Percentiles rank a stretch among this genome's conserved stretches.
phyloP scores from a whole-genome alignment of 768 basidiomycete genomes.

The Hygrocybe coccinea region DNA sequence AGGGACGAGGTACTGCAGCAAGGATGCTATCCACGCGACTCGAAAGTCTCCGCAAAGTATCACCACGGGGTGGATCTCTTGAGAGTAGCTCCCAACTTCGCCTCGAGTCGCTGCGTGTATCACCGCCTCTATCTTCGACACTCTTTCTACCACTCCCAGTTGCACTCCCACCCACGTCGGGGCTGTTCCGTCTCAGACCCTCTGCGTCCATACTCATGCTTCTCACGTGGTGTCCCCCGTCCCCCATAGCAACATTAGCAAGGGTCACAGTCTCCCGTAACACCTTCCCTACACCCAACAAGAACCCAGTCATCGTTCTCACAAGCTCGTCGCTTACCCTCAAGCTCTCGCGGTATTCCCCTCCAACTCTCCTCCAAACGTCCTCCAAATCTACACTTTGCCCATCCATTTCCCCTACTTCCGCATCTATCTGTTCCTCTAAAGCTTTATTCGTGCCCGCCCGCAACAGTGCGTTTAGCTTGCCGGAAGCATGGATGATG shows the following conservation, averaged over 20 bases:
- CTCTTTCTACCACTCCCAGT: constrained; percentile 37
- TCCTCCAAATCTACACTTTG: constrained; percentile 38
- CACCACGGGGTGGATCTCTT: constrained; percentile 51
- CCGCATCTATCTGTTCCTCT: constrained; percentile 71
- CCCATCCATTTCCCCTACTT: constrained; percentile 46
- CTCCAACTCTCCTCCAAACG: constrained; percentile 64
- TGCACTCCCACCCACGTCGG: constrained; percentile 26
- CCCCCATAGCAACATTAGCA: constrained; percentile 20
- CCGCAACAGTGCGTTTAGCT: constrained; percentile 58
- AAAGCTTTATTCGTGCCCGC: constrained; percentile 53
- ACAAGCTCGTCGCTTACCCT: constrained; percentile 76
- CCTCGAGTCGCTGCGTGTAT: constrained; percentile 10
- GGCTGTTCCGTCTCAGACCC: constrained; percentile 28
- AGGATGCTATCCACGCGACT: constrained; percentile 9
- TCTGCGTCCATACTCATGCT: constrained; percentile 56
- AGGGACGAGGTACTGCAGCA: constrained; percentile 22
- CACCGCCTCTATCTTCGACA: constrained; percentile 35
- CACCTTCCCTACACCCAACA: constrained; percentile 69
- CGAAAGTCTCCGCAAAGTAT: constrained; percentile 33
- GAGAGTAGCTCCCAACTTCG: constrained; percentile 24
- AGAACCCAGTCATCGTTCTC: constrained; percentile 66
- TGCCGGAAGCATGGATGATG: constrained; percentile 62
- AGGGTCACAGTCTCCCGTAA: constrained; percentile 48
- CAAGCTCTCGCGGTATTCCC: constrained; percentile 67
- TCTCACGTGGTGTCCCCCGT: constrained; percentile 41